Base-by-base conservation (phyloP, 2,329 filamentous ascomycete species). In the Chaetomiaceae sp. region DNA sequence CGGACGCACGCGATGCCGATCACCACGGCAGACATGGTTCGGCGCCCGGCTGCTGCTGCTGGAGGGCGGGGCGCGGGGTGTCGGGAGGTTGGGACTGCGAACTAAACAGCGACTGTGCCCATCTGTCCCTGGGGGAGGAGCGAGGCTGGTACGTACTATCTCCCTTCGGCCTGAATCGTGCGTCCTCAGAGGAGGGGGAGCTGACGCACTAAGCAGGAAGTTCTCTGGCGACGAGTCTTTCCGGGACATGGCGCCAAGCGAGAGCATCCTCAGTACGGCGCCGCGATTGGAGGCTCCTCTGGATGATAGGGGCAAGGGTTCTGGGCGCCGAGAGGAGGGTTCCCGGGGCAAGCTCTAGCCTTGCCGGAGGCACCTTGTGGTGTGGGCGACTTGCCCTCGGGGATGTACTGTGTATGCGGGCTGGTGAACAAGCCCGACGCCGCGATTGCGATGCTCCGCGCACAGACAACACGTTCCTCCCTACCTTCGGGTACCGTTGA, bases 81-180 rank as follows among this genome's bases (percentile, higher is more conserved):
- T 72, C 75, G 20, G 88, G 88, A 30, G 84, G 84, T 22, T 98
- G 91, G 91, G 74, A 79, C 33, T 90, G 88, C 61, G 76, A 80
- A 49, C 62, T 78, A 43, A 91, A 95, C 68, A 88, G 88, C 14
- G 88, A 95, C 63, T 95, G 89, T 60, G 83, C 78, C 49, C 95
- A 91, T 66, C 70, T 97, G 55, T 79, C 74, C 44, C 76, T 77
- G 45, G 91, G 91, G 7, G 84, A 86, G 58, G 91, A 97, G 67
- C 76, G 90, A 69, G 89, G 89, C 62, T 97, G 91, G 89, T 93
- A 60, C 64, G 76, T 72, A 27, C 6, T n/a, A 26, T 12, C 9
- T 20, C 3, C 12, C 19, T 14, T 45, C 33, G 39, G 19, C 26
- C 42, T 19, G 29, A 6, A 6, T 12, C 10, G 27, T 18, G 17